Evolutionary conservation across 1,284 basidiomycete species (phyloP), one percentile per base, ranked within the genome.

Genomic region (Cryptococcus sp.): DNA sequence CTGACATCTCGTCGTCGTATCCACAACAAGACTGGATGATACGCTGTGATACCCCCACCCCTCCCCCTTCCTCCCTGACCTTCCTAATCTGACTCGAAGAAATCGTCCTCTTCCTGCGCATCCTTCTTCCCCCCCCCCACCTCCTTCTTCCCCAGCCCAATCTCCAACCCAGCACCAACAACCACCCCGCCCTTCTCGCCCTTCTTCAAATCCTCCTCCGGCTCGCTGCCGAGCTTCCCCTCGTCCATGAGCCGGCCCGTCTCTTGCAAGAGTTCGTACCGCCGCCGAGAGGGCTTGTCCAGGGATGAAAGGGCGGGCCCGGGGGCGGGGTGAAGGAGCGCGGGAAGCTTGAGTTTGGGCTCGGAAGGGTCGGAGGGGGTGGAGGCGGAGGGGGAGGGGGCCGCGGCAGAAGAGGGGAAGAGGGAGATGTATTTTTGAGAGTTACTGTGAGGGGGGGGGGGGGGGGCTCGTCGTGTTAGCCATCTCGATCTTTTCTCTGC

Each of bases 361-460:
- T 64, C 57, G 15, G 59, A 57, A 11, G 59, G 42, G 43, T 61
- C 63, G n/a, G 59, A 20, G 36, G 61, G 56, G 53, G 63, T 50
- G 52, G 47, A 12, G 47, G 57, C 49, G 7, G 55, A 35, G 40
- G 54, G 45, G 36, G 45, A 12, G 5, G 49, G n/a, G n/a, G n/a
- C n/a, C n/a, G n/a, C 50, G 16, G 63, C 20, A 20, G 63, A 53
- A n/a, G 87, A 83, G 3, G 90, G 89, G 72, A 90, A 92, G 38
- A 94, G 79, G 2, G 90, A 86, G 44, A 93, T 85, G 72, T 93
- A 94, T 79, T 89, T 92, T 69, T 85, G 83, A 20, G 82, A 79
- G 75, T 87, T 91, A 3, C 90, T 76, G 38, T 6, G 3, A n/a
- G n/a, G n/a, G n/a, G n/a, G n/a, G n/a, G n/a, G n/a, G n/a, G n/a